These are phyloP conservation scores for Rhipidocladum racemiflorum DNA, from an alignment of 176 grass and related monocot species.

Conservation along the genomic window DNA sequence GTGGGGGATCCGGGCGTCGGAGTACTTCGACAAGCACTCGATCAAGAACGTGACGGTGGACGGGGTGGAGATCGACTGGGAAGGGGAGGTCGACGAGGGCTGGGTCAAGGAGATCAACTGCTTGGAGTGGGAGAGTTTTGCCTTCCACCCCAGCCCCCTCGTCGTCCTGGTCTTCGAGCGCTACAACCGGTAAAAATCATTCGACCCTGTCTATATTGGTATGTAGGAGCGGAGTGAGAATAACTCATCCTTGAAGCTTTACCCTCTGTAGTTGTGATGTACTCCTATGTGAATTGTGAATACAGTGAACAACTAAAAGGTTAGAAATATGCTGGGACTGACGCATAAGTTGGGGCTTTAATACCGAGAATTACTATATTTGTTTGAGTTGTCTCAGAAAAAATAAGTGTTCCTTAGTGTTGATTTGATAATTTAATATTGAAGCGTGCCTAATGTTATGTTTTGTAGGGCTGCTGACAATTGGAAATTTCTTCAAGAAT, in stretches of 20 bases:
- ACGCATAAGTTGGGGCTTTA: not conserved
- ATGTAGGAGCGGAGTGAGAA: not conserved
- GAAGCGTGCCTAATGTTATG: not conserved
- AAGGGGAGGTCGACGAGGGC: slow-evolving; percentile 72
- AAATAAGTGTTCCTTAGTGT: not conserved
- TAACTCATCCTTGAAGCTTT: not conserved
- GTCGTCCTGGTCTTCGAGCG: slow-evolving; percentile 83
- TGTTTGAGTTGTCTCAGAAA: not conserved
- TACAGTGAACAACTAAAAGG: not conserved
- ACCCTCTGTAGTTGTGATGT: not conserved
- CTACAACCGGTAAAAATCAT: slow-evolving; percentile 59
- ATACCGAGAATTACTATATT: not conserved
- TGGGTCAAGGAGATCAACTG: slow-evolving; percentile 98
- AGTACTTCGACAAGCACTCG: slow-evolving; percentile 93
- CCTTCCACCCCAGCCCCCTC: slow-evolving; percentile 90
- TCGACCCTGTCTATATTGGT: not conserved
- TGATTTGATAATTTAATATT: not conserved
- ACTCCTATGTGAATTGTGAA: not conserved
- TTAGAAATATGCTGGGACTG: not conserved
- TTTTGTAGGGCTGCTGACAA: slow-evolving; percentile 70
- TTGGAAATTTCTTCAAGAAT: slow-evolving; percentile 85
- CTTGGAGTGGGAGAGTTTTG: slow-evolving; percentile 94
- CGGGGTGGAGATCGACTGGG: slow-evolving; percentile 90
- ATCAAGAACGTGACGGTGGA: slow-evolving; percentile 90
- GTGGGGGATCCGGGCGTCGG: slow-evolving; percentile 76